Conservation (phyloP, 1,139 yeast species). For the Yamadazyma blattariae region DNA sequence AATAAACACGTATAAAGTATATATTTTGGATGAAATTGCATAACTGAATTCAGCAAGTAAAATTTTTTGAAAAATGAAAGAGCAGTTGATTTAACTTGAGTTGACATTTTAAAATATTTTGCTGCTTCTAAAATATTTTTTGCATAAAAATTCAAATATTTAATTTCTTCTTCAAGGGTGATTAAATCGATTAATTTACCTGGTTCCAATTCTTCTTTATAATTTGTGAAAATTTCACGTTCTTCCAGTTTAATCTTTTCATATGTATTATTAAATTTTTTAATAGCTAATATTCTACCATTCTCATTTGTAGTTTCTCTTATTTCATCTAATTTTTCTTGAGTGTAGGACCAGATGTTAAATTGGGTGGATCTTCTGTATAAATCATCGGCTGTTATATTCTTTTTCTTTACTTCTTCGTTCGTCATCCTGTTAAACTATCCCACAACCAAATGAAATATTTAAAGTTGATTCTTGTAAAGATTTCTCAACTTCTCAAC, state of each 20-base stretch:
- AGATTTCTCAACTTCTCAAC: no score
- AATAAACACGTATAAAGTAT: conserved; percentile 83
- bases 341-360: conserved; percentile 78
- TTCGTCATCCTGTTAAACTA: conserved; percentile 1
- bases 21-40: conserved; percentile 85
- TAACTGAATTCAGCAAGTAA: conserved; percentile 72
- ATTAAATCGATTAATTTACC: conserved; percentile 43
- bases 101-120: conserved; percentile 44
- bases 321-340: conserved; percentile 46
- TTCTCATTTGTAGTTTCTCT: conserved; percentile 49
- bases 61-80: conserved; percentile 79
- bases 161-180: conserved; percentile 65
- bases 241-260: conserved; percentile 27
- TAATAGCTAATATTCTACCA: conserved; percentile 46
- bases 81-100: conserved; percentile 72
- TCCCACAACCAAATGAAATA: no score
- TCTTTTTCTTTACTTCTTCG: conserved; percentile 1
- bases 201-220: conserved; percentile 30
- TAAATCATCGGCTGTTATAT: conserved; percentile 66
- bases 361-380: conserved; percentile 86
- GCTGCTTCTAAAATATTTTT: conserved; percentile 62
- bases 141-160: conserved; percentile 66
- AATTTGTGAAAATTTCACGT: conserved; percentile 27
- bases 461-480: no score
- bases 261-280: conserved; percentile 27